Evolutionary conservation across 371 early-diverging fungal genomes (phyloP).

Genomic region (Batkoa obscura): DNA sequence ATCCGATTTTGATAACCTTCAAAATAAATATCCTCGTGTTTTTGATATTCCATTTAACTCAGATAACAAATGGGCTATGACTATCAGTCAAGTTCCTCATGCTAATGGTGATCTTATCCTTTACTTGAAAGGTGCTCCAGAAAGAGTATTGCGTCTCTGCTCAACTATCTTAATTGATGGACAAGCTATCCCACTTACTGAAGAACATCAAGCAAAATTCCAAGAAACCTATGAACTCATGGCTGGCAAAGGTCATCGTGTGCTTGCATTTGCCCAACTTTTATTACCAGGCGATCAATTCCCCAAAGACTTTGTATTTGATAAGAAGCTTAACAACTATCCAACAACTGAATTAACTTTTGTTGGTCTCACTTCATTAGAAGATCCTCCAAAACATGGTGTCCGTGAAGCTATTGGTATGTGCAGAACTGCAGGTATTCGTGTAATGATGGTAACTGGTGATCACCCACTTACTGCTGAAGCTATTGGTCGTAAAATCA

Average conservation of each 20-base stretch:
- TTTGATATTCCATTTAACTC: constrained; percentile 94
- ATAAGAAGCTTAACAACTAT: constrained; percentile 50
- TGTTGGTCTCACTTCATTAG: constrained; percentile 67
- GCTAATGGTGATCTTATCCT: constrained; percentile 41
- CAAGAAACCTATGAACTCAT: constrained; percentile 56
- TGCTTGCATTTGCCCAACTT: constrained; percentile 74
- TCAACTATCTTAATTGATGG: constrained; percentile 30
- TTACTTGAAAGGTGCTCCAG: constrained; percentile 88
- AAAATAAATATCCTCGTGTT: constrained; percentile 53
- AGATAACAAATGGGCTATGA: constrained; percentile 83
- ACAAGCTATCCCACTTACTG: constrained; percentile 27
- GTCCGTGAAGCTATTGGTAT: constrained; percentile 89
- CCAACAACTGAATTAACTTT: constrained; percentile 51
- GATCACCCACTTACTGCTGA: constrained; percentile 85
- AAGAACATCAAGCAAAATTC: constrained; percentile 34
- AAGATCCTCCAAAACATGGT: constrained; percentile 93
- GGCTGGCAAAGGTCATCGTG: constrained; percentile 86
- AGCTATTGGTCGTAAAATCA: constrained; percentile 75
- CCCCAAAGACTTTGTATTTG: constrained; percentile 48
- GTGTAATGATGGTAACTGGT: constrained; percentile 93
- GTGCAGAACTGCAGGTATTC: constrained; percentile 79
- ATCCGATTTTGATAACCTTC: constrained; percentile 37
- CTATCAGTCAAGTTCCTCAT: constrained; percentile 57
- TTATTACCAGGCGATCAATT: constrained; percentile 36
- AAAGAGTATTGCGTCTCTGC: constrained; percentile 68